These are phyloP conservation scores for Zymoseptoria brevis DNA, from an alignment of 2,329 filamentous ascomycete species.

Conservation along the genomic window DNA sequence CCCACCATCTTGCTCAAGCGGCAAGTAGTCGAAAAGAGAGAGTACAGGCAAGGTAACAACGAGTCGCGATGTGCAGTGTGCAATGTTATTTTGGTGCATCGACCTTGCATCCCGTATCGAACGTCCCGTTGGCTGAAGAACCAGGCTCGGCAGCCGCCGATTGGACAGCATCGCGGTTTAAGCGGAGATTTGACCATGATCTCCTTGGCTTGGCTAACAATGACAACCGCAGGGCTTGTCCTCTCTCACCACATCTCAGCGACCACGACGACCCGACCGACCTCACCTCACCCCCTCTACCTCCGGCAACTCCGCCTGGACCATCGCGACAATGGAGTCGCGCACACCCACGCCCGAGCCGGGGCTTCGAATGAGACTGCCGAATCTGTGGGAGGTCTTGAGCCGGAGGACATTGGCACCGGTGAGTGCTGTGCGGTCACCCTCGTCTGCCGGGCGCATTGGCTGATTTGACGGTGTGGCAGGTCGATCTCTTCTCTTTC, in stretches of 20 bases:
- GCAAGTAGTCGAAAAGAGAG: not conserved
- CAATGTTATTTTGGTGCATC: not conserved
- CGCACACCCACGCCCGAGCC: slow-evolving; percentile 25
- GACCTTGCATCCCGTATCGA: not conserved
- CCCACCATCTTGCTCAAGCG: not conserved
- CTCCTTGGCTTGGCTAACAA: not conserved
- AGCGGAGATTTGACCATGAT: not conserved
- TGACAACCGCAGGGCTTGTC: not conserved
- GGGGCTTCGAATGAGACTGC: slow-evolving; percentile 65
- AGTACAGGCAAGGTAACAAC: not conserved
- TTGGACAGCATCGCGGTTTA: not conserved
- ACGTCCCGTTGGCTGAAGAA: not conserved
- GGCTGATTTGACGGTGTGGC: not conserved
- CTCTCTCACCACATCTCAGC: not conserved
- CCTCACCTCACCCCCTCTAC: not conserved
- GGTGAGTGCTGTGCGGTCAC: slow-evolving; percentile 5
- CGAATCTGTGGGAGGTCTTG: slow-evolving; percentile 90
- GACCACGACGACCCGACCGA: not conserved
- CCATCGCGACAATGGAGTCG: slow-evolving; percentile 19
- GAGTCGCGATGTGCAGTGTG: not conserved
- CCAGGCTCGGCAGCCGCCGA: not conserved
- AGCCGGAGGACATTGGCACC: slow-evolving; percentile 90
- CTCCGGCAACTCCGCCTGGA: slow-evolving; percentile 1
- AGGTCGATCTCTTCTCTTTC: slow-evolving; percentile 92
- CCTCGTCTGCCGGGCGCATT: not conserved